Evolutionary conservation across 495 filamentous ascomycete species (phyloP).

Genomic region (Xylaria scruposa): DNA sequence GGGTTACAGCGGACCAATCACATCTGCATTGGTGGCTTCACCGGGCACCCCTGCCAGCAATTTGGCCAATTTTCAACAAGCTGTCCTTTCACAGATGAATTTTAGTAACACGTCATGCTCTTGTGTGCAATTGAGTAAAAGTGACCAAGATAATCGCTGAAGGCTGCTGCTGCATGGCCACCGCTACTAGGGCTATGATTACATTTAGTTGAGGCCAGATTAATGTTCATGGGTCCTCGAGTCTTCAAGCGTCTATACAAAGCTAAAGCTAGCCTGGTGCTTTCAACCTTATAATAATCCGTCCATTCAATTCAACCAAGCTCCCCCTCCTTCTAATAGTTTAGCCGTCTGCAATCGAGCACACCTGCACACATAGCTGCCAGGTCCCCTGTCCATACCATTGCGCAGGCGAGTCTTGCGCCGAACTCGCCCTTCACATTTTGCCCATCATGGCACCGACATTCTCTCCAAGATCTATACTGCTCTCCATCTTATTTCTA

Average conservation of each 20-base stretch:
- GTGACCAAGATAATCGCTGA: conserved; percentile 2
- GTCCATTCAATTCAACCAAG: neutral
- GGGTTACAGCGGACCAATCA: conserved; percentile 41
- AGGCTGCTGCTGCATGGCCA: neutral
- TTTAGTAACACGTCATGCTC: conserved; percentile 32
- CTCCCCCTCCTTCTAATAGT: conserved; percentile 15
- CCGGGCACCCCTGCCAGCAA: conserved; percentile 31
- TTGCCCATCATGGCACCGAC: conserved; percentile 51
- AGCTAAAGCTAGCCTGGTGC: conserved; percentile 19
- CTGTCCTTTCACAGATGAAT: conserved; percentile 37
- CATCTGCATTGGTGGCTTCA: conserved; percentile 38
- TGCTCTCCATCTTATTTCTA: conserved; percentile 56
- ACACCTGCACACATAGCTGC: conserved; percentile 32
- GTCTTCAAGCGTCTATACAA: conserved; percentile 32
- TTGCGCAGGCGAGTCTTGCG: conserved; percentile 36
- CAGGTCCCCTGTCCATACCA: conserved; percentile 24
- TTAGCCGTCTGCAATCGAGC: conserved; percentile 9
- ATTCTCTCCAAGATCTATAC: conserved; percentile 50
- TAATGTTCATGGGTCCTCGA: conserved; percentile 23
- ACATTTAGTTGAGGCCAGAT: conserved; percentile 42
- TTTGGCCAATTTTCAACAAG: conserved; percentile 37
- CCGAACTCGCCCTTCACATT: conserved; percentile 32
- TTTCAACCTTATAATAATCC: neutral
- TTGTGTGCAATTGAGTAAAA: conserved; percentile 19
- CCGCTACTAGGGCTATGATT: conserved; percentile 27